phyloP scores from a whole-genome alignment of 306 rosid genomes.

The Crotalaria pallida region DNA sequence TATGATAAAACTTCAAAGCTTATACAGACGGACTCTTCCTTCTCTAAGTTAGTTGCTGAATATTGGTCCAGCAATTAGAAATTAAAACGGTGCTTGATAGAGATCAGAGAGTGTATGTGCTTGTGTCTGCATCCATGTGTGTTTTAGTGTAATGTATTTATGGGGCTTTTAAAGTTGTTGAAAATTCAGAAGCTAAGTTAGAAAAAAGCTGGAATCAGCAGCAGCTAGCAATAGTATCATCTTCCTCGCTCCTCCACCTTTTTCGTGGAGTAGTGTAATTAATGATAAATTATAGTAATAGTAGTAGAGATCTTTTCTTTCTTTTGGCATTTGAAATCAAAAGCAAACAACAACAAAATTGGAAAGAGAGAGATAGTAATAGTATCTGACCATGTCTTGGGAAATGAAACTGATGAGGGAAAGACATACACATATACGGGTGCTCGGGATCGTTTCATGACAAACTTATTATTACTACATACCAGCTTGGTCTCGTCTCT shows the following conservation, averaged over 20 bases:
- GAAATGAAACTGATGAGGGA: slow-evolving; percentile 54
- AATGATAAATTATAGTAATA: slow-evolving; percentile 32
- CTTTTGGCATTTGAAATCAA: slow-evolving; percentile 36
- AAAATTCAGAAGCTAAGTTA: slow-evolving; percentile 26
- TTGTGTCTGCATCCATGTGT: background rate
- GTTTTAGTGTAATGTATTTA: slow-evolving; percentile 41
- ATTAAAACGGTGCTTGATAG: background rate
- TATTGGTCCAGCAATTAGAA: too few species aligned
- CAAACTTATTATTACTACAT: too few species aligned
- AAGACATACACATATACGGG: slow-evolving; percentile 26
- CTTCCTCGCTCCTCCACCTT: slow-evolving; percentile 16
- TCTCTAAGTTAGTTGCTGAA: too few species aligned
- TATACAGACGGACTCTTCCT: too few species aligned
- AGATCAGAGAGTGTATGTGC: too few species aligned
- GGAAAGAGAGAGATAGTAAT: slow-evolving; percentile 26
- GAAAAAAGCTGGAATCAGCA: slow-evolving; percentile 37
- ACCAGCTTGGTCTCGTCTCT: too few species aligned
- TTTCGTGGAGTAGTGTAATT: slow-evolving; percentile 25
- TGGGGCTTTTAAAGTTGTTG: slow-evolving; percentile 52
- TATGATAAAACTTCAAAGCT: too few species aligned
- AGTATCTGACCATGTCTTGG: slow-evolving; percentile 55
- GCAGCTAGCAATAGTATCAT: slow-evolving; percentile 15
- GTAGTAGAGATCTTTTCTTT: too few species aligned
- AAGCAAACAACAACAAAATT: slow-evolving; percentile 6
- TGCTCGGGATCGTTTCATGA: slow-evolving; percentile 20